Evolutionary conservation across 129 eudicot genomes (phyloP), one percentile per base, ranked within the genome.

Genomic region (Escallonia rubra): DNA sequence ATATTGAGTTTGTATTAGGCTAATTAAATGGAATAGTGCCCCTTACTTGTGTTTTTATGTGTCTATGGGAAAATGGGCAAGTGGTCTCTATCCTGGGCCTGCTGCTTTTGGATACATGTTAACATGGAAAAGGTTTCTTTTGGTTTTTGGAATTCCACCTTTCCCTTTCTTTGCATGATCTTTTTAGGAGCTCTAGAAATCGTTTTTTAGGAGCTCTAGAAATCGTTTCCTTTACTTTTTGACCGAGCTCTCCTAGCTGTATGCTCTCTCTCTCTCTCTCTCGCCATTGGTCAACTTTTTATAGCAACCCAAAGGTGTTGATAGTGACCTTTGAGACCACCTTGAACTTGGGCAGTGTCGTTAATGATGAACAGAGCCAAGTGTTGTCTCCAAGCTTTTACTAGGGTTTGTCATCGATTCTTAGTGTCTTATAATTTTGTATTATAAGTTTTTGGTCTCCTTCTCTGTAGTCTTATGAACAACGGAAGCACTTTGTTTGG

Each of bases 141-240:
- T 57, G 58, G 58, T 64, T 64, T 64, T 41, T 65, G 7, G 61
- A 59, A n/a, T 65, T 65, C 55, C 45, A 56, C 41, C 64, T 61
- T 9, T 68, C 62, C 64, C 67, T 73, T 57, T 57, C 57, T 73
- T 73, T 73, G 77, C 64, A 64, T 64, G 44, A 45, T 73, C 64
- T 43, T 65, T n/a, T 65, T 65, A 6, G 38, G 9, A 56, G 23
- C 57, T 44, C 71, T 64, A 64, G 49, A 56, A 64, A 64, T 55
- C 61, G 44, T 44, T 58, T 46, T n/a, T 65, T 65, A 6, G 38
- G 9, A 56, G 23, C 57, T 44, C 71, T 64, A 64, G 49, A 56
- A 64, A 64, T 55, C 61, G 44, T 44, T 58, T 46, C 5, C 64
- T 23, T 57, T 23, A 23, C 34, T 1, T 69, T 57, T 69, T 68